Percentiles rank a stretch among this genome's conserved stretches.
Evolutionary conservation across 768 basidiomycete species (phyloP).

Genomic region (Tubosaeta sp.): DNA sequence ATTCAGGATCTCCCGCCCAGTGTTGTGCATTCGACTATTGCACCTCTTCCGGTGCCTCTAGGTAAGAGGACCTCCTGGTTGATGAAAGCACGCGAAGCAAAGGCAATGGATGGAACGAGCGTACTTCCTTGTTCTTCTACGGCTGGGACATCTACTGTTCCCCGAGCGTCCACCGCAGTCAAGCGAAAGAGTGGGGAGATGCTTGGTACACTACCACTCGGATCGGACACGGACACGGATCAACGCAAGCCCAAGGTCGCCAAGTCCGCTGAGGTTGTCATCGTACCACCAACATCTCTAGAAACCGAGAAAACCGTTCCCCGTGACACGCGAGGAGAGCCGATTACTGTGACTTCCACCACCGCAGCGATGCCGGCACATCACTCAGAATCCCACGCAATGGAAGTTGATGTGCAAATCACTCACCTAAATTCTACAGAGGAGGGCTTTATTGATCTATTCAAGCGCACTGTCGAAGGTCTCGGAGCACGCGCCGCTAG

Average conservation of each 20-base stretch:
- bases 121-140: conserved; percentile 24
- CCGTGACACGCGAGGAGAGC: conserved; percentile 1
- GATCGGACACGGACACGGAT: conserved; percentile 32
- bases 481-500: conserved; percentile 57
- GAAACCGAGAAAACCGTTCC: conserved; percentile 7
- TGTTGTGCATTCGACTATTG: conserved; percentile 33
- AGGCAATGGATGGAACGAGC: conserved; percentile 52
- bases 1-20: conserved; percentile 42
- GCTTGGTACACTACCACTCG: conserved; percentile 17
- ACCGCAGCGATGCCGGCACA: neutral
- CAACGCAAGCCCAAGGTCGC: conserved; percentile 46
- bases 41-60: conserved; percentile 33
- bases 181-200: conserved; percentile 70
- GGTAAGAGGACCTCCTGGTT: conserved; percentile 80
- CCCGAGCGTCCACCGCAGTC: conserved; percentile 25
- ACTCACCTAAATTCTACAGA: conserved; percentile 12
- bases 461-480: conserved; percentile 71
- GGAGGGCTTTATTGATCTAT: conserved; percentile 54
- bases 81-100: conserved; percentile 69
- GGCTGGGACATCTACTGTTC: conserved; percentile 3
- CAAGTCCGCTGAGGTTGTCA: conserved; percentile 41
- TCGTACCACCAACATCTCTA: conserved; percentile 19
- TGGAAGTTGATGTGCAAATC: conserved; percentile 18
- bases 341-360: neutral
- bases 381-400: conserved; percentile 21